phyloP scores from a whole-genome alignment of 352 stramenopile species.

The Globisporangium emineosum region DNA sequence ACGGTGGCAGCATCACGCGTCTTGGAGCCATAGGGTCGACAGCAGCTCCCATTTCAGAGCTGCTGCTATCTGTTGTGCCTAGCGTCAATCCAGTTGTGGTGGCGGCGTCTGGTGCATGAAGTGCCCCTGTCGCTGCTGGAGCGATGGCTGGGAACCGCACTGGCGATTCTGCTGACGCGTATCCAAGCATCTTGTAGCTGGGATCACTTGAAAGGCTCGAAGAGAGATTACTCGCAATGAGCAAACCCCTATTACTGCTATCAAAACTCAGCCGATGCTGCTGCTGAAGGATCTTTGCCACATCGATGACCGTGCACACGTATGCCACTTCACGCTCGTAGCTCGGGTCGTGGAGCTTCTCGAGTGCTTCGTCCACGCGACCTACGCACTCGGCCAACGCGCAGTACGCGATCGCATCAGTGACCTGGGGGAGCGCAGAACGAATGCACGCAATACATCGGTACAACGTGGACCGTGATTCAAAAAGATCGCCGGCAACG shows the following conservation, averaged over 20 bases:
- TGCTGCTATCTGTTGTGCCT: neutral
- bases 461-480: constrained; percentile 37
- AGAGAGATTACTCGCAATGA: neutral
- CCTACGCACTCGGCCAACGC: constrained; percentile 54
- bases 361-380: constrained; percentile 41
- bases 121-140: constrained; percentile 10
- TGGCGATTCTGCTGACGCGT: neutral
- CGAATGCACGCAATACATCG: constrained; percentile 44
- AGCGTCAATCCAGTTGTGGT: neutral
- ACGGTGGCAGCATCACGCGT: constrained; percentile 25
- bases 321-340: constrained; percentile 64
- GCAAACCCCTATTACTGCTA: neutral
- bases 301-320: constrained; percentile 47
- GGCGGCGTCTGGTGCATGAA: neutral
- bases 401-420: constrained; percentile 51
- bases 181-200: constrained; percentile 9
- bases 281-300: constrained; percentile 27
- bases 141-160: constrained; percentile 35
- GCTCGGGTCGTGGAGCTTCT: constrained; percentile 47
- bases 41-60: neutral
- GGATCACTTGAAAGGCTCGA: neutral
- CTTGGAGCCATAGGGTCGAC: constrained; percentile 6
- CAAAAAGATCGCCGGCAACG: constrained; percentile 45
- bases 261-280: constrained; percentile 17
- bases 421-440: constrained; percentile 34